These are phyloP conservation scores for Corynespora cassiicola DNA, from an alignment of 2,329 filamentous ascomycete species.

Conservation along the genomic window DNA sequence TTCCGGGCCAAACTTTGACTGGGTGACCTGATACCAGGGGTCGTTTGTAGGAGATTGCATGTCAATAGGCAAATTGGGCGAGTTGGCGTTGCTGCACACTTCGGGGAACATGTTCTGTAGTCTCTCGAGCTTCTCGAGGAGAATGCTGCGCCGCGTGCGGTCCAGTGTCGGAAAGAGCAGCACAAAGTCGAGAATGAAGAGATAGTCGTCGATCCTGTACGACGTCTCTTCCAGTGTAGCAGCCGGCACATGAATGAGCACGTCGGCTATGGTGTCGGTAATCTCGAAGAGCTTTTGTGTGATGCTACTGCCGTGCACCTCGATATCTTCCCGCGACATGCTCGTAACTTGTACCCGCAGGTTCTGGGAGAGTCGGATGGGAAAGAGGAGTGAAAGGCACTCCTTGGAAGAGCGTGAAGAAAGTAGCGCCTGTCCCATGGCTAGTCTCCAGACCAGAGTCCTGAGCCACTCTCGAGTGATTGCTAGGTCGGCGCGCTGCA, in stretches of 20 bases:
- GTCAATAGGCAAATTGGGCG: slow-evolving; percentile 38
- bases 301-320: slow-evolving; percentile 63
- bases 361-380: slow-evolving; percentile 52
- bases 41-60: slow-evolving; percentile 34
- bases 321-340: slow-evolving; percentile 56
- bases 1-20: slow-evolving; percentile 37
- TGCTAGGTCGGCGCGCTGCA: slow-evolving; percentile 58
- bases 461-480: slow-evolving; percentile 59
- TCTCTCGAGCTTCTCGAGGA: slow-evolving; percentile 50
- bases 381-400: slow-evolving; percentile 52
- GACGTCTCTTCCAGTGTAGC: slow-evolving; percentile 55
- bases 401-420: slow-evolving; percentile 47
- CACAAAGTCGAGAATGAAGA: slow-evolving; percentile 59
- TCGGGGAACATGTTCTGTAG: slow-evolving; percentile 44
- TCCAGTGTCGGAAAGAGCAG: slow-evolving; percentile 58
- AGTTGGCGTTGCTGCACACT: slow-evolving; percentile 37
- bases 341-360: slow-evolving; percentile 50
- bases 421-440: slow-evolving; percentile 55
- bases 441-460: slow-evolving; percentile 58
- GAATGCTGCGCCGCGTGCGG: slow-evolving; percentile 53
- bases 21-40: slow-evolving; percentile 42
- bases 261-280: slow-evolving; percentile 65
- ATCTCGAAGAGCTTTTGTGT: slow-evolving; percentile 67
- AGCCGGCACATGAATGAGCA: slow-evolving; percentile 59
- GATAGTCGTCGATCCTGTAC: slow-evolving; percentile 60